These are phyloP conservation scores for Chalara sp. DNA, from an alignment of 2,329 filamentous ascomycete species.

Conservation along the genomic window DNA sequence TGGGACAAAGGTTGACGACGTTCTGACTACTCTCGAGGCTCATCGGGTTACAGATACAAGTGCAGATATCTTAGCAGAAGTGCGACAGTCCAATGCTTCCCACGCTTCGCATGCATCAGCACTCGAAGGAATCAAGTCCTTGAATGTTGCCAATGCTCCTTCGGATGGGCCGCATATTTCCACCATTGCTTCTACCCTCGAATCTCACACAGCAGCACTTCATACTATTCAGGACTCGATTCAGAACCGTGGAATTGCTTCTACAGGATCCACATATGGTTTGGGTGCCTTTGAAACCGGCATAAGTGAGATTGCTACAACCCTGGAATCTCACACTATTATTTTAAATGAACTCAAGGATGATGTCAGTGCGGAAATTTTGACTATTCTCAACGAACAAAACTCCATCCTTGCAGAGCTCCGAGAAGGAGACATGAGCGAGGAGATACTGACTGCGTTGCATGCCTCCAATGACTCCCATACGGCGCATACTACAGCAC, in stretches of 20 bases:
- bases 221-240: constrained; percentile 3
- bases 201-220: constrained; percentile 4
- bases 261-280: not conserved
- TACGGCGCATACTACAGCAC: constrained; percentile 7
- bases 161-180: constrained; percentile 2
- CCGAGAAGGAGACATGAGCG: constrained; percentile 22
- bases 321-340: constrained; percentile 12
- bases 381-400: constrained; percentile 23
- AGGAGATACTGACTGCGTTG: constrained; percentile 24
- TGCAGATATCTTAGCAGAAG: constrained; percentile 8
- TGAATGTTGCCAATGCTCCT: not conserved
- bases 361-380: constrained; percentile 24
- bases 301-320: constrained; percentile 7
- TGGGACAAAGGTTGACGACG: constrained; percentile 17
- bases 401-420: constrained; percentile 18
- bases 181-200: constrained; percentile 7
- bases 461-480: constrained; percentile 21
- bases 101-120: constrained; percentile 9
- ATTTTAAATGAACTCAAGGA: constrained; percentile 24
- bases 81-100: constrained; percentile 10
- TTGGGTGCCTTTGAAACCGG: constrained; percentile 1
- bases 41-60: constrained; percentile 12
- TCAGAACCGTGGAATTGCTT: not conserved
- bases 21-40: constrained; percentile 16
- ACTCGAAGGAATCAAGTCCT: constrained; percentile 8